Evolutionary conservation across 1,139 yeast genomes (phyloP).

Genomic region (Pichia sp.): DNA sequence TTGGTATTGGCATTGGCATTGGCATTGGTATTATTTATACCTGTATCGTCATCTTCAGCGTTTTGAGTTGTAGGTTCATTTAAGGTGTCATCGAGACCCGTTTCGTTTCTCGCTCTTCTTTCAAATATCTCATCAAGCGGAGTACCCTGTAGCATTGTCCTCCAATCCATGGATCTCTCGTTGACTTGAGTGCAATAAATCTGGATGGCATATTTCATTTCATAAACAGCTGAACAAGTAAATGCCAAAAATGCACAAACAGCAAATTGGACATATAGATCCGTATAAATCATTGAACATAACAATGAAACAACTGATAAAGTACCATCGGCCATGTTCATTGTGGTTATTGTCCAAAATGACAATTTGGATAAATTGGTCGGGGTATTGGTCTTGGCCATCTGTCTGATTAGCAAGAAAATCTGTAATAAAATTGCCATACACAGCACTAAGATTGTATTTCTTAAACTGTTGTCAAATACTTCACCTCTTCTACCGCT

Average conservation of each 20-base stretch:
- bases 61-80: not conserved
- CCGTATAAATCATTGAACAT: constrained; percentile 45
- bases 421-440: constrained; percentile 41
- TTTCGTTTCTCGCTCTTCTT: constrained; percentile 12
- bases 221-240: constrained; percentile 67
- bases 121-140: constrained; percentile 32
- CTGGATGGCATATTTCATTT: constrained; percentile 63
- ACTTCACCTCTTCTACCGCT: constrained; percentile 54
- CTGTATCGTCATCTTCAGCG: too few species aligned
- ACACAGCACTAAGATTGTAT: constrained; percentile 41
- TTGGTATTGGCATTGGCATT: not conserved
- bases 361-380: constrained; percentile 68
- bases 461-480: constrained; percentile 34
- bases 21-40: not conserved
- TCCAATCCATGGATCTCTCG: constrained; percentile 58
- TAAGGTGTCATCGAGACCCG: constrained; percentile 9
- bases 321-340: constrained; percentile 60
- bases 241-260: constrained; percentile 65
- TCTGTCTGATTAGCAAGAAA: constrained; percentile 50
- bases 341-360: constrained; percentile 48
- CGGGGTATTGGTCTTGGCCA: constrained; percentile 67
- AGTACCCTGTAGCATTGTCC: constrained; percentile 54
- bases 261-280: constrained; percentile 56
- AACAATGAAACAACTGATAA: constrained; percentile 55
- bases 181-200: constrained; percentile 67